These are phyloP conservation scores for Scedosporium dehoogii DNA, from an alignment of 2,329 filamentous ascomycete species.

Conservation along the genomic window DNA sequence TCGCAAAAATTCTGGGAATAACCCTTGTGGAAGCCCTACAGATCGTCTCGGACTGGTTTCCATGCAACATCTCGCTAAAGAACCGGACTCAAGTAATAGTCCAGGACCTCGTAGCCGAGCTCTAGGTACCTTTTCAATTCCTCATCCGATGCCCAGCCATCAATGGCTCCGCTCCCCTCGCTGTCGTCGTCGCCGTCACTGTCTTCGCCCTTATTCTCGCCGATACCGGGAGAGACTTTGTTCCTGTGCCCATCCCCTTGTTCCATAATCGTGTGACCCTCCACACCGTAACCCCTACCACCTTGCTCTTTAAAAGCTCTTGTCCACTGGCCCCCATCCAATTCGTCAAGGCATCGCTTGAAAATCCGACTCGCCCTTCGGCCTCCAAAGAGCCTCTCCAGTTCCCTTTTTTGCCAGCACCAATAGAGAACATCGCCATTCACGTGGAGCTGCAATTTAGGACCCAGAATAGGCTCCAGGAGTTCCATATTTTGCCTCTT, in stretches of 20 bases:
- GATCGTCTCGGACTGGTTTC: too few species aligned
- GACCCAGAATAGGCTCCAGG: slow-evolving; percentile 9
- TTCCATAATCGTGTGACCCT: background rate
- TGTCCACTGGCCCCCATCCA: slow-evolving; percentile 37
- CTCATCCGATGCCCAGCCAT: background rate
- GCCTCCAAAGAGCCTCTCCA: slow-evolving; percentile 31
- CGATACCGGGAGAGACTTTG: background rate
- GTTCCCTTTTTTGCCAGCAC: slow-evolving; percentile 34
- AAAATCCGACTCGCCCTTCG: slow-evolving; percentile 29
- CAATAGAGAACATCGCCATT: slow-evolving; percentile 55
- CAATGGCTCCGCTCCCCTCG: background rate
- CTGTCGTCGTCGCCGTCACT: background rate
- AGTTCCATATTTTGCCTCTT: background rate
- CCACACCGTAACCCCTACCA: background rate
- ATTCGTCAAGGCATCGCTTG: slow-evolving; percentile 34
- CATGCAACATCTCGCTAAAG: slow-evolving; percentile 21
- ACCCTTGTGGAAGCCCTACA: too few species aligned
- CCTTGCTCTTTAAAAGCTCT: background rate
- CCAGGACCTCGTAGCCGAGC: slow-evolving; percentile 43
- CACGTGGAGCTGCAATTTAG: slow-evolving; percentile 45
- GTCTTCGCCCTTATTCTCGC: background rate
- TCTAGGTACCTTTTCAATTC: slow-evolving; percentile 27
- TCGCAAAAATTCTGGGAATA: too few species aligned
- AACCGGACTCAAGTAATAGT: slow-evolving; percentile 40
- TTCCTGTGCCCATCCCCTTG: background rate